phyloP scores from a whole-genome alignment of 208 protist genomes.

The Leishmania arabica region DNA sequence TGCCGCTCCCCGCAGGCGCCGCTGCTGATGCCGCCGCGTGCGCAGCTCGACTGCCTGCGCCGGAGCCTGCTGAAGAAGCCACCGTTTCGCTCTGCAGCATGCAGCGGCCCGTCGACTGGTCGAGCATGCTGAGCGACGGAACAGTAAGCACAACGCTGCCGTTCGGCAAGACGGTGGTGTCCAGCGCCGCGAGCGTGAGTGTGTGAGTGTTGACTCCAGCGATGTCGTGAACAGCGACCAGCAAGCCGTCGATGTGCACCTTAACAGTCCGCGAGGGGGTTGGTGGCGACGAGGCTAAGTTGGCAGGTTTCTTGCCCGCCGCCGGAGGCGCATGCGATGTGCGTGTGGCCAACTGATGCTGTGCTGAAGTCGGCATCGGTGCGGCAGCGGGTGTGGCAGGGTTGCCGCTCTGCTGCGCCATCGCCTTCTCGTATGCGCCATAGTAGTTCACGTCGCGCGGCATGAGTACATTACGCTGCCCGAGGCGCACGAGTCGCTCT shows the following conservation, averaged over 20 bases:
- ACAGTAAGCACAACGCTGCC: conserved; percentile 48
- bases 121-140: conserved; percentile 46
- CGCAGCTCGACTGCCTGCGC: neutral
- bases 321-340: neutral
- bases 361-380: neutral
- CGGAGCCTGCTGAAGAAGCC: neutral
- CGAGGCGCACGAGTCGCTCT: conserved; percentile 58
- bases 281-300: neutral
- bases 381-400: neutral
- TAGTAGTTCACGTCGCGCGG: conserved; percentile 57
- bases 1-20: neutral
- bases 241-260: conserved; percentile 53
- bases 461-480: conserved; percentile 68
- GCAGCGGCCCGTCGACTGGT: conserved; percentile 62
- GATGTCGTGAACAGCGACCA: conserved; percentile 65
- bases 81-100: conserved; percentile 44
- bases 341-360: neutral
- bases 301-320: neutral
- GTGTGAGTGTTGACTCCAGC: conserved; percentile 70
- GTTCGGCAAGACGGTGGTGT: conserved; percentile 35
- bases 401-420: conserved; percentile 1
- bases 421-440: conserved; percentile 25
- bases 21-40: neutral
- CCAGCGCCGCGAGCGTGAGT: conserved; percentile 37
- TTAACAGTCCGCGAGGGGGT: conserved; percentile 35